Base-by-base conservation (phyloP, 306 rosid species). In the Prinsepia uniflora region DNA sequence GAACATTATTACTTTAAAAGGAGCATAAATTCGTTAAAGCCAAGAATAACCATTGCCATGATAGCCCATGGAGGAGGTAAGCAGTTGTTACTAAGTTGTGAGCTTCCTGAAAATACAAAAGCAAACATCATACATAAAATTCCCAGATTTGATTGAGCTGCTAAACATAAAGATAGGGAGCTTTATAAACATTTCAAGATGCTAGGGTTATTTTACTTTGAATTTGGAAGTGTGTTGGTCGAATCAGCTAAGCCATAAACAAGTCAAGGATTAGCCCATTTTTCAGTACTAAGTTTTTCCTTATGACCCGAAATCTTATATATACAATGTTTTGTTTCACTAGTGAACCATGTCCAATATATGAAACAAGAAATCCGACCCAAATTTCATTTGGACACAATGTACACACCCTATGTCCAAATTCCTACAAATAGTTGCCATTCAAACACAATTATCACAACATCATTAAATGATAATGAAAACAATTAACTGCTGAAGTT, bases 61-160 rank as follows among this genome's bases (percentile, higher is more conserved):
- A 93, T 90, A 62, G 96, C 84, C 98, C 98, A 93, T 59, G 90
- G 89, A 85, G 98, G 96, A 68, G 98, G 98, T 69, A 88, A 64
- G 97, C 97, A 85, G 75, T 84, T 85, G 83, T 87, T 93, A 77
- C 81, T 87, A 49, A 85, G 84, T 76, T 90, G 79, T 84, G 73
- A 54, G 97, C 98, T 78, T 85, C 98, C 98, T 93, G 96, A 62
- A 52, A 70, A 18, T 60, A 57, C 74, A 70, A 41, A 54, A 70
- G 55, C 7, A 43, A 57, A 56, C 3, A 57, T 40, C 30, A 19
- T n/a, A 6, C n/a, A 19, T 19, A n/a, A 54, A 54, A 8, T n/a
- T 19, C 11, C 0, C 17, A 17, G 11, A n/a, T 2, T 65, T 12
- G 17, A 43, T 43, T 6, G 7, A 55, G 65, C 24, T 41, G 22